Conservation (phyloP, 208 protist genomes). For the Leishmania aethiopica region DNA sequence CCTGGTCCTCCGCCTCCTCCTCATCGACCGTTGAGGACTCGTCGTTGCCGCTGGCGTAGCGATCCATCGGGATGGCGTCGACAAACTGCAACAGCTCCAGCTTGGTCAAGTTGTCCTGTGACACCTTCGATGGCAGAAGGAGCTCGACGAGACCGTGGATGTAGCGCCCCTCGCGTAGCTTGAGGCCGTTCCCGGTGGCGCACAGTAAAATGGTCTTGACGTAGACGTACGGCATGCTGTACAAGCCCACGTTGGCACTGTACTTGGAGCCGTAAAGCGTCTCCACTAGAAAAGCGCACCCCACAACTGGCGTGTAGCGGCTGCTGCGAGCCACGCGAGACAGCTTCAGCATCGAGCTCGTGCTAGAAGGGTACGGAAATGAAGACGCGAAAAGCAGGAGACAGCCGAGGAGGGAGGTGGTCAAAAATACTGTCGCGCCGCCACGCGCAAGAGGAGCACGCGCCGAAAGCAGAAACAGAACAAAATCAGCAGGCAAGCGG, state of each 20-base stretch:
- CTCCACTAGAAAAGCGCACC: slow-evolving; percentile 67
- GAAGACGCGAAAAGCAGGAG: slow-evolving; percentile 2
- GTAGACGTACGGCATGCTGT: slow-evolving; percentile 72
- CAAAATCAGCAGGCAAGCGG: not conserved
- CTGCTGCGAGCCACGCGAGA: slow-evolving; percentile 22
- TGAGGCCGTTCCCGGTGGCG: slow-evolving; percentile 38
- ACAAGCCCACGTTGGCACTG: slow-evolving; percentile 66
- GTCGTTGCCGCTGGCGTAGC: not conserved
- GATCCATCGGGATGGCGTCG: slow-evolving; percentile 43
- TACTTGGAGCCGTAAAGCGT: slow-evolving; percentile 83
- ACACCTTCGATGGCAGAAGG: slow-evolving; percentile 45
- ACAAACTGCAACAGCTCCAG: slow-evolving; percentile 72
- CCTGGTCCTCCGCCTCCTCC: slow-evolving; percentile 16
- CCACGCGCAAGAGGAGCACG: not conserved
- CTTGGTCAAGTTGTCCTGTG: slow-evolving; percentile 53
- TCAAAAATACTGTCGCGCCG: not conserved
- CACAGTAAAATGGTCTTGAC: slow-evolving; percentile 77
- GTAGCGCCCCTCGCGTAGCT: slow-evolving; percentile 44
- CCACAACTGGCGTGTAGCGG: slow-evolving; percentile 63
- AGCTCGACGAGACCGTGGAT: slow-evolving; percentile 66
- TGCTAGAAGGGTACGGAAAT: not conserved
- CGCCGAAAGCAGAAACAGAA: not conserved
- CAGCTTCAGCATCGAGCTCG: slow-evolving; percentile 14
- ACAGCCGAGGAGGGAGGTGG: not conserved
- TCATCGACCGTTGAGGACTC: not conserved